Evolutionary conservation across 805 yeast genomes (phyloP), one percentile per base, ranked within the genome.

Genomic region (Wickerhamomyces subpelliculosus): DNA sequence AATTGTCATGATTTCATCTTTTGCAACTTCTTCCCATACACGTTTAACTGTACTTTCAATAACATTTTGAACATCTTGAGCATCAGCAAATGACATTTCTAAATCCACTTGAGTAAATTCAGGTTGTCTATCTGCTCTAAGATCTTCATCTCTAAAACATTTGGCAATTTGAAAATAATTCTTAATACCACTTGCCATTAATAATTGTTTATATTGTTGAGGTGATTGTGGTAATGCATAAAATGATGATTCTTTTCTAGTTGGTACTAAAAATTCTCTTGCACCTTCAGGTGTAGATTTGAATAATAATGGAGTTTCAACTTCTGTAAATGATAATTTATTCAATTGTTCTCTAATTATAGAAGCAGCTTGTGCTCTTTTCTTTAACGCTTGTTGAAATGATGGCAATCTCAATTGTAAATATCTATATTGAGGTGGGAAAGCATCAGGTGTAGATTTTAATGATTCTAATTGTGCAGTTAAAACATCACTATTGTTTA

Each of bases 221-320:
- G 98, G 99, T 13, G 96, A 86, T 58, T 93, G 99, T 0, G 97
- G 97, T 22, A 93, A 67, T 0, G 98, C 97, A 57, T 90, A 93
- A 58, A 84, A 83, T 21, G 67, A 62, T 3, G 62, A 60, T 2
- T 63, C 55, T 13, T 72, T 63, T 46, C 97, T 70, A 0, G 97
- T 86, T 1, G 98, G 98, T 0, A 93, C 97, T 34, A 93, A 61
- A 57, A 90, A 93, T 60, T 93, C 99, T 27, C 95, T 70, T 1
- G 98, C 98, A 13, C 98, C 98, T 60, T 93, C 98, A 0, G 98
- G 98, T 0, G 98, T 93, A 2, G 96, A 84, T 54, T 93, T 89
- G 69, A 93, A 93, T 22, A 93, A 62, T 7, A 90, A 58, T 1
- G 98, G 98, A 0, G 98, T 93, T 56, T 90, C 98, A 22, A 93